Evolutionary conservation across 352 stramenopile genomes (phyloP).

Genomic region (Phytopythium kandeliae): DNA sequence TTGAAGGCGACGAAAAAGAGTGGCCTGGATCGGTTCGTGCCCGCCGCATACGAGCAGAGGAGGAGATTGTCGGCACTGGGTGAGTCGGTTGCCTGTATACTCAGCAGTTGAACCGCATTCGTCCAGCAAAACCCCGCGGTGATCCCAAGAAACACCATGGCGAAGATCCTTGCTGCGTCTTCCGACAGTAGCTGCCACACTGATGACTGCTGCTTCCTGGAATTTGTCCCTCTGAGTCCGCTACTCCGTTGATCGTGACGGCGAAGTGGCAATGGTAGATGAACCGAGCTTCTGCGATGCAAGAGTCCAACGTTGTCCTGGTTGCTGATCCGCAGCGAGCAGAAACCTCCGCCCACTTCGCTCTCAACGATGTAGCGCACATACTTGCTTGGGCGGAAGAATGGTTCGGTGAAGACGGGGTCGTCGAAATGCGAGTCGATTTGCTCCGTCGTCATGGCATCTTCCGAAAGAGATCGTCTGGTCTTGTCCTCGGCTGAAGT

Average conservation of each 20-base stretch:
- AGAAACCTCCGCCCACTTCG: slow-evolving; percentile 57
- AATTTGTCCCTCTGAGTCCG: too few relatives aligned
- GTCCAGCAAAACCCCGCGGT: slow-evolving; percentile 60
- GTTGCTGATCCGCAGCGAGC: slow-evolving; percentile 19
- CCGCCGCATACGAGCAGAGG: slow-evolving; percentile 47
- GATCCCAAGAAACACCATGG: slow-evolving; percentile 46
- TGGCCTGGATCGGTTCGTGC: slow-evolving; percentile 43
- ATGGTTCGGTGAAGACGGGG: not conserved
- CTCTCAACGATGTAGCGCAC: slow-evolving; percentile 45
- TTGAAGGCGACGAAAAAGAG: slow-evolving; percentile 67
- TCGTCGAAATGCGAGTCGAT: slow-evolving; percentile 6
- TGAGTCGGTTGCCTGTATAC: slow-evolving; percentile 3
- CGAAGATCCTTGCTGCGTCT: slow-evolving; percentile 33
- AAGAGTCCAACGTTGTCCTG: not conserved
- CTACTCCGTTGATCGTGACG: not conserved
- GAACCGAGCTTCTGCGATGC: not conserved
- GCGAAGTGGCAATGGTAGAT: not conserved
- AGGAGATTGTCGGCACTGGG: slow-evolving; percentile 15
- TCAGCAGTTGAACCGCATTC: slow-evolving; percentile 46
- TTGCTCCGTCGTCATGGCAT: slow-evolving; percentile 1
- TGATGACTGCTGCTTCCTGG: slow-evolving; percentile 4
- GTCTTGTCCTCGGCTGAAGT: not conserved
- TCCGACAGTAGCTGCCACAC: slow-evolving; percentile 14
- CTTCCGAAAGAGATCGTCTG: not conserved
- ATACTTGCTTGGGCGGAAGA: not conserved